Base-by-base conservation (phyloP, 306 rosid species). In the Sophora flavescens region DNA sequence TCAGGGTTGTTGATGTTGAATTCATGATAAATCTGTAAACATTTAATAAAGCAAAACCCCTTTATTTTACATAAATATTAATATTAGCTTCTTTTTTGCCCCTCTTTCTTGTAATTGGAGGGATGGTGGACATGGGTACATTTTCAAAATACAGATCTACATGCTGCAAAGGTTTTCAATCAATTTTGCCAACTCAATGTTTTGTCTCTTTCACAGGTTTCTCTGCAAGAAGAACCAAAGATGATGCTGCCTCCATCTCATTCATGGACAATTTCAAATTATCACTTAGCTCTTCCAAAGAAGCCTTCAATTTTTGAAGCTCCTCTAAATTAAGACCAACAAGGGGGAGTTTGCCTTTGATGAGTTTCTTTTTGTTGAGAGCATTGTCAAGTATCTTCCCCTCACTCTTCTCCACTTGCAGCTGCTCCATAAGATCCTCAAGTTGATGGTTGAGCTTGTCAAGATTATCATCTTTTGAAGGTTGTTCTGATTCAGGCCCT, bases 381-480 rank as follows among this genome's bases (percentile, higher is more conserved):
- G 76, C 39, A 42, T 56, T 54, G 56, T 70, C 85, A 6, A 86
- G 61, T 26, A 65, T 87, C 28, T 77, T 84, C 0, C 79, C 72
- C 12, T 63, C 70, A 17, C 83, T 76, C 79, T 58, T 79, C 68
- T 82, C 85, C 2, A 5, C 54, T 72, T 89, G 85, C 5, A 89
- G 28, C 1, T 86, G 73, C 16, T 38, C 72, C 30, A 14, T 35
- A 6, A 73, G 54, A 38, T 75, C 78, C 6, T 82, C 71, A 9
- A 82, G 62, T 30, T 74, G 74, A 9, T 75, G 2, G 12, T 83
- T 83, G 50, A 84, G 82, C 28, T 75, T 80, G 1, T 81, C 68
- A 6, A 76, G 71, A 6, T 52, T 72, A 2, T 51, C 32, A 8
- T 80, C 44, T 30, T 84, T 51, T 17, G 51, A 74, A 6, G 70